A percentile compares a stretch with the other conserved stretches of the same genome.
phyloP scores from a whole-genome alignment of 2,329 filamentous ascomycete genomes.

The Acrodontium crateriforme region DNA sequence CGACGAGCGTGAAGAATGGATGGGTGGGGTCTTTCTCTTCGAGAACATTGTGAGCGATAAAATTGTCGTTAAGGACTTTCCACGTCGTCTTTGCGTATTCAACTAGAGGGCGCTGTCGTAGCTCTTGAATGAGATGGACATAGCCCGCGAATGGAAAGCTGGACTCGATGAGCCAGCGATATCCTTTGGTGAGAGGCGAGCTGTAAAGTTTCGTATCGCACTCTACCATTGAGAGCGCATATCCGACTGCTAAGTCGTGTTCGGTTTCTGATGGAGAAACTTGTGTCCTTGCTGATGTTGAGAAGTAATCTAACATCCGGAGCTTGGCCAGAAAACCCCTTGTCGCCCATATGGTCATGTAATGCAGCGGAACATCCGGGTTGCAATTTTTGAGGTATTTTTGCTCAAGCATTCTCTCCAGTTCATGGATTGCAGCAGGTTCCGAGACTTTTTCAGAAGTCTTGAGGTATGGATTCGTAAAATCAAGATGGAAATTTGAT shows the following conservation, averaged over 20 bases:
- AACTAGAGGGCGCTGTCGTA: conserved; percentile 25
- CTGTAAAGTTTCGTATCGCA: conserved; percentile 33
- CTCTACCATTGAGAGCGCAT: conserved; percentile 30
- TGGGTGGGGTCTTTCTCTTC: no score
- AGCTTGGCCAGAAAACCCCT: conserved; percentile 35
- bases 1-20: no score
- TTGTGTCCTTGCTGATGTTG: conserved; percentile 9
- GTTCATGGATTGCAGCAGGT: conserved; percentile 12
- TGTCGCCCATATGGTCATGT: conserved; percentile 34
- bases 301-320: conserved; percentile 38
- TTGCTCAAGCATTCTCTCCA: conserved; percentile 32
- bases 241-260: conserved; percentile 16
- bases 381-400: conserved; percentile 32
- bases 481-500: conserved; percentile 32
- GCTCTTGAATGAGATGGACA: conserved; percentile 31
- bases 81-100: conserved; percentile 26
- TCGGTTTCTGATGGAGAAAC: conserved; percentile 12
- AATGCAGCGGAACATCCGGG: conserved; percentile 30
- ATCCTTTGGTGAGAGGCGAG: conserved; percentile 29
- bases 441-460: conserved; percentile 13
- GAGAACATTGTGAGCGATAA: no score
- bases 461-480: conserved; percentile 29
- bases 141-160: conserved; percentile 39
- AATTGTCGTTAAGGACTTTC: conserved; percentile 34
- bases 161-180: conserved; percentile 28